phyloP scores from a whole-genome alignment of 192 early-diverging fungal species.

The Umbelopsis sp. region DNA sequence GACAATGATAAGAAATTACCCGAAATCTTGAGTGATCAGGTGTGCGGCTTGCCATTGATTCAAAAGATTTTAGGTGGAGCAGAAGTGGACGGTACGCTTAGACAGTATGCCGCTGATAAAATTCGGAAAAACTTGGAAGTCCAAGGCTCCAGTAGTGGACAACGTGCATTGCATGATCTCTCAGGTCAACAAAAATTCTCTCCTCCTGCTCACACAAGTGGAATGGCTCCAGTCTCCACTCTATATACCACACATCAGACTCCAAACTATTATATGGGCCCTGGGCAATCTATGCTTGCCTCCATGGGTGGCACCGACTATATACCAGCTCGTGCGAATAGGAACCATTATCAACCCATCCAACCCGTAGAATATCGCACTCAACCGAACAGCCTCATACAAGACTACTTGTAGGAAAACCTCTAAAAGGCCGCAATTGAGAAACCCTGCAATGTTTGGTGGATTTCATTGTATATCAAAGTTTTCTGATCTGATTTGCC shows the following conservation, averaged over 20 bases:
- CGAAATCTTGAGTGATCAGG: slow-evolving; percentile 78
- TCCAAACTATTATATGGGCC: background rate
- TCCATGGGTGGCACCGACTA: background rate
- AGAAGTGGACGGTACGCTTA: slow-evolving; percentile 63
- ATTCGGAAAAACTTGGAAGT: slow-evolving; percentile 11
- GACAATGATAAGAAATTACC: slow-evolving; percentile 61
- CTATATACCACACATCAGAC: slow-evolving; percentile 5
- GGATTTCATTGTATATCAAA: slow-evolving; percentile 10
- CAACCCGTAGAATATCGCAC: slow-evolving; percentile 16
- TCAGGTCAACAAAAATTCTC: background rate
- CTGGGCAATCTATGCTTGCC: background rate
- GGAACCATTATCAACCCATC: slow-evolving; percentile 2
- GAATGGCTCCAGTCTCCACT: background rate
- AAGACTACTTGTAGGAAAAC: slow-evolving; percentile 14
- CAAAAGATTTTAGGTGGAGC: slow-evolving; percentile 81
- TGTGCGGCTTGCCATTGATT: slow-evolving; percentile 79
- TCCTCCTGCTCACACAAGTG: background rate
- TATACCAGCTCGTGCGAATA: slow-evolving; percentile 22
- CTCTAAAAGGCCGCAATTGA: background rate
- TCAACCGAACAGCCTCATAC: background rate
- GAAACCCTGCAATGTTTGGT: background rate
- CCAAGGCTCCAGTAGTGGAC: background rate
- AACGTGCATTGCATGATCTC: slow-evolving; percentile 7
- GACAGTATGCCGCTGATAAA: slow-evolving; percentile 23
- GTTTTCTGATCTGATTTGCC: slow-evolving; percentile 13